phyloP scores from a whole-genome alignment of 352 stramenopile genomes.

The Discostella stelligera region DNA sequence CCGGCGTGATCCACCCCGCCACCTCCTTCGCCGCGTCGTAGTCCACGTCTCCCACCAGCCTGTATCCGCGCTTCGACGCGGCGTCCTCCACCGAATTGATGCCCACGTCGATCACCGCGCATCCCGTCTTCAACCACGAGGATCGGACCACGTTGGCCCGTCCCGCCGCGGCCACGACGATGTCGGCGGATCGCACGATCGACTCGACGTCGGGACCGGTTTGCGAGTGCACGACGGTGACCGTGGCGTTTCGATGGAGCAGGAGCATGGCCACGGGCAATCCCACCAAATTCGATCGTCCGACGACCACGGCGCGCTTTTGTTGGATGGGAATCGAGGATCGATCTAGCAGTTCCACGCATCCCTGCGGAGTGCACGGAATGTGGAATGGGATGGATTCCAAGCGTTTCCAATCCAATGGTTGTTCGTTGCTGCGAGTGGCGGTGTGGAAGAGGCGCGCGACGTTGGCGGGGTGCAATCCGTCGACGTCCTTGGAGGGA shows the following conservation, averaged over 20 bases:
- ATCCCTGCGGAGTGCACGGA: constrained; percentile 95
- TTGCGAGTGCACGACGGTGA: constrained; percentile 96
- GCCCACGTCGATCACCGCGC: constrained; percentile 97
- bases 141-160: constrained; percentile 92
- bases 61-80: constrained; percentile 87
- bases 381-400: constrained; percentile 81
- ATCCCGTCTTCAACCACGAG: constrained; percentile 95
- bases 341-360: constrained; percentile 93
- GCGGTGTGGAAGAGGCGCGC: constrained; percentile 87
- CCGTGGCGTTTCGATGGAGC: constrained; percentile 93
- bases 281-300: constrained; percentile 96
- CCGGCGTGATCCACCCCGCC: constrained; percentile 92
- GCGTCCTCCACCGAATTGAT: constrained; percentile 94
- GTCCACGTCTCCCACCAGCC: constrained; percentile 96
- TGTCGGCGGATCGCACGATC: constrained; percentile 91
- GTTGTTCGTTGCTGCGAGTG: constrained; percentile 79
- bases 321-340: constrained; percentile 87
- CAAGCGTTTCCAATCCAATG: constrained; percentile 63
- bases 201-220: constrained; percentile 86
- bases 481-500: constrained; percentile 96
- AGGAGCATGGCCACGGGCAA: constrained; percentile 94
- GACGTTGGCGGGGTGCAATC: constrained; percentile 96
- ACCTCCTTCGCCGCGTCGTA: constrained; percentile 86
- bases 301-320: constrained; percentile 95
- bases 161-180: constrained; percentile 95